Conservation (phyloP, 2,329 filamentous ascomycete species). For the Diaporthe batatas region DNA sequence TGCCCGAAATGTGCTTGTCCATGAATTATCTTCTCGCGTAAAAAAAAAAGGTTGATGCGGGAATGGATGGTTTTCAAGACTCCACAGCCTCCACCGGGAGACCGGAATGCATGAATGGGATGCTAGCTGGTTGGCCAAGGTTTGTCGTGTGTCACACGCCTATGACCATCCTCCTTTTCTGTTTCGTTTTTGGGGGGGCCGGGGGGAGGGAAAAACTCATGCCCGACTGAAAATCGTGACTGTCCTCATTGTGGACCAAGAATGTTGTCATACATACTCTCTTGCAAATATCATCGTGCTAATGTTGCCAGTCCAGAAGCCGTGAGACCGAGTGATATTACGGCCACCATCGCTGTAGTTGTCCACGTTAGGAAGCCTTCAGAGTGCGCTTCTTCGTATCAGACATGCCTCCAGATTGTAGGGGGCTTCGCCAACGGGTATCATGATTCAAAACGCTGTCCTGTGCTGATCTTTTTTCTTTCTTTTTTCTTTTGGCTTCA, state of each 20-base stretch:
- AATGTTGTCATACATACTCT: constrained; percentile 29
- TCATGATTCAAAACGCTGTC: constrained; percentile 13
- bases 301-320: constrained; percentile 25
- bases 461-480: background rate
- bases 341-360: background rate
- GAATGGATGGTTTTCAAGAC: background rate
- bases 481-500: no score
- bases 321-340: background rate
- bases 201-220: background rate
- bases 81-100: constrained; percentile 9
- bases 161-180: background rate
- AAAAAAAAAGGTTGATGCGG: constrained; percentile 8
- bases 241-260: constrained; percentile 6
- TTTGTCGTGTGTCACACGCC: background rate
- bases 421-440: constrained; percentile 6
- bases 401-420: background rate
- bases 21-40: background rate
- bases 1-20: background rate
- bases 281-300: constrained; percentile 29
- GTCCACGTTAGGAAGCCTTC: constrained; percentile 13
- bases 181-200: background rate
- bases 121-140: constrained; percentile 27
- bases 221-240: background rate
- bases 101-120: constrained; percentile 21
- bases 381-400: background rate